Conservation (phyloP, 306 rosid genomes). For the Vicia faba region DNA sequence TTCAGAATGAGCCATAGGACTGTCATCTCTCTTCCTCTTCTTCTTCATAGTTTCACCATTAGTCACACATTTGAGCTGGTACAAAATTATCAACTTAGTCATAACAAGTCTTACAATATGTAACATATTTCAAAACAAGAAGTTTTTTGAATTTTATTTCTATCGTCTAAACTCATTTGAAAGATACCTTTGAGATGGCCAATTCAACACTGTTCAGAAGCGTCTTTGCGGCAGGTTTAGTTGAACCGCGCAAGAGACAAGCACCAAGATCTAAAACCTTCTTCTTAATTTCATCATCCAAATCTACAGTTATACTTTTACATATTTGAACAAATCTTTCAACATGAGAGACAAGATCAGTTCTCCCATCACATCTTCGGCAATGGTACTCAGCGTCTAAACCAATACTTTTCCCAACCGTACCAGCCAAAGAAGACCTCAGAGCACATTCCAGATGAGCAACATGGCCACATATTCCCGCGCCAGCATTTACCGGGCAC, state of each 20-base stretch:
- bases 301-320: conserved; percentile 51
- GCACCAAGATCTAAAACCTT: conserved; percentile 63
- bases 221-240: conserved; percentile 50
- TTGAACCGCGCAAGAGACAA: conserved; percentile 74
- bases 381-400: conserved; percentile 77
- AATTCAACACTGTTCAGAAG: conserved; percentile 53
- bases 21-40: conserved; percentile 51
- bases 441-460: conserved; percentile 83
- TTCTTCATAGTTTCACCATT: conserved; percentile 57
- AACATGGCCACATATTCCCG: conserved; percentile 69
- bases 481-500: conserved; percentile 52
- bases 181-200: conserved; percentile 64
- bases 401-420: conserved; percentile 67
- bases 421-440: conserved; percentile 68
- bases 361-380: conserved; percentile 80
- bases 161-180: conserved; percentile 23
- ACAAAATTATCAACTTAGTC: conserved; percentile 51
- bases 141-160: conserved; percentile 8
- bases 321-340: conserved; percentile 52
- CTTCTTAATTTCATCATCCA: conserved; percentile 52
- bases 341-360: conserved; percentile 68
- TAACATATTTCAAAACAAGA: conserved; percentile 19
- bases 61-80: conserved; percentile 64
- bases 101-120: conserved; percentile 33
- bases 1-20: conserved; percentile 29